Evolutionary conservation across 495 filamentous ascomycete genomes (phyloP), one percentile per base, ranked within the genome.

Genomic region (Aspergillus funiculosus): DNA sequence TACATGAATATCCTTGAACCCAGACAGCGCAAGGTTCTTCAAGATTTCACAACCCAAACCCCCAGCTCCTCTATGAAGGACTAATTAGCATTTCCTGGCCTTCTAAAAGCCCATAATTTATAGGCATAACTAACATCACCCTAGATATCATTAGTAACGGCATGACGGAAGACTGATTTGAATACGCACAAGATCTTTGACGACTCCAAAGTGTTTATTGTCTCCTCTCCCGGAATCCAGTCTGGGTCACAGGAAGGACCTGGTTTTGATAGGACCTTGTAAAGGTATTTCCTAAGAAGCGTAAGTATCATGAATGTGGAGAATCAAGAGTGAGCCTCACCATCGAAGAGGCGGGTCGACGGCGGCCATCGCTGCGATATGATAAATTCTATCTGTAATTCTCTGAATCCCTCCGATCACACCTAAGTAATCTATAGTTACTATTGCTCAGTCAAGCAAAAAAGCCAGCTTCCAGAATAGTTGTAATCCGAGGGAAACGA

Each of bases 1-100:
- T 28, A 99, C 91, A 71, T 97, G 89, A 48, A 99, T 95, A 60
- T 96, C 77, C 63, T 85, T 94, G 71, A 97, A 97, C 8, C 94
- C 89, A 3, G 90, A 95, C 3, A 96, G 75, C 21, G 94, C 92
- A 7, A 99, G 79, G 55, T 97, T 89, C 72, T 99, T 99, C 28
- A 99, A 65, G 38, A 99, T 90, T 63, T 99, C 94, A 56, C 94
- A 99, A 48, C 94, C 94, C 52, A 99, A 63, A 8, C 94, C 94
- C 46, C 94, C 94, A 51, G 94, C 94, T 30, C 94, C 94, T 46
- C 87, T 95, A 46, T 17, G 13, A 11, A n/a, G 1, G 43, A 13
- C 18, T n/a, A n/a, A 22, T 22, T 21, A 34, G 0, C 36, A 11
- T n/a, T 55, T 22, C 54, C 38, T 56, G 31, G 31, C 20, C 9